Evolutionary conservation across 257 asterid genomes (phyloP), one percentile per base, ranked within the genome.

Genomic region (Anisodus tanguticus): DNA sequence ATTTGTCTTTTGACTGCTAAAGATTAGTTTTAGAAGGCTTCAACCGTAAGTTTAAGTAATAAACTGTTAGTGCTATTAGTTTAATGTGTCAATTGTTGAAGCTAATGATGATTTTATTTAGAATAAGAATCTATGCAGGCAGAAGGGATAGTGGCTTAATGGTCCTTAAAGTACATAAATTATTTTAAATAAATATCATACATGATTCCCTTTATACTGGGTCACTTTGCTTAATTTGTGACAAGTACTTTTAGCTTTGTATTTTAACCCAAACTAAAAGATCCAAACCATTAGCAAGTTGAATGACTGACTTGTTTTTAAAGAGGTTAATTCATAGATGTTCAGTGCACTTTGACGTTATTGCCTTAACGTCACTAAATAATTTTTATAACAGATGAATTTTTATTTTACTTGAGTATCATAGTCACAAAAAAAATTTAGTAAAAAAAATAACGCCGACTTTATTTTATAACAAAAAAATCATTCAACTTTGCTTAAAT

Each of bases 81-180:
- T 45, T 81, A 81, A 4, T 81, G 16, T 13, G 71, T 81, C 62
- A 81, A 19, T n/a, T 62, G 3, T 10, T 45, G 26, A 26, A 47
- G 45, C 60, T 60, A 81, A 63, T 81, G 84, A 81, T 81, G 84
- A 45, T 47, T 66, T 60, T 62, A 81, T 66, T 60, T n/a, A 45
- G 59, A 81, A 62, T 45, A 63, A 81, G 76, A 66, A 60, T 81
- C 84, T 45, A 64, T 9, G 59, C 58, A 66, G 59, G 62, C 74
- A 62, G 84, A 64, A 51, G 57, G 51, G 84, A 81, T 62, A 81
- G 59, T 62, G 62, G 60, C 19, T 47, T 7, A 60, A 66, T 81
- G 84, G 84, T 62, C 84, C 84, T 63, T 17, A 63, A 81, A 81
- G 71, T 81, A 60, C 77, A 81, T 63, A 53, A 77, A 51, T 77